A percentile compares a stretch with the other conserved stretches of the same genome.
These are phyloP conservation scores for Saccharomyces hybrid DNA, from an alignment of 1,139 yeast species.

Conservation along the genomic window DNA sequence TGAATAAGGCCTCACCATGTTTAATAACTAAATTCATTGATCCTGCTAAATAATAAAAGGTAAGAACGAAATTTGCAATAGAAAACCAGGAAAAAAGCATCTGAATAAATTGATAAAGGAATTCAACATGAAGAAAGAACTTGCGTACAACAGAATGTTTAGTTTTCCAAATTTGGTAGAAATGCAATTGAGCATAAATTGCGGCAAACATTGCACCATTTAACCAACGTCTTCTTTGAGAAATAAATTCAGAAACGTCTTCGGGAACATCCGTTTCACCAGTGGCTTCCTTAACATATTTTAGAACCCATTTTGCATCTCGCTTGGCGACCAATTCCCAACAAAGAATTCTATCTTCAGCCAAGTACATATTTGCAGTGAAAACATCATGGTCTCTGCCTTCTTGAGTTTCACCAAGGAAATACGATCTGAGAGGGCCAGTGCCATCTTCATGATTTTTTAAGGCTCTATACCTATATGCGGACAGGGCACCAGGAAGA, in stretches of 20 bases:
- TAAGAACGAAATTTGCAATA: conserved; percentile 78
- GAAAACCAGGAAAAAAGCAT: conserved; percentile 84
- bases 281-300: conserved; percentile 85
- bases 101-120: conserved; percentile 68
- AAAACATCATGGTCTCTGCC: conserved; percentile 66
- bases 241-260: conserved; percentile 76
- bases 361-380: conserved; percentile 93
- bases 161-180: conserved; percentile 74
- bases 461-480: conserved; percentile 84
- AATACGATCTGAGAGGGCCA: conserved; percentile 83
- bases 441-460: conserved; percentile 82
- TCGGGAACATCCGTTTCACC: conserved; percentile 99
- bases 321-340: conserved; percentile 94
- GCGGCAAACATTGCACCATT: conserved; percentile 98
- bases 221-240: conserved; percentile 96
- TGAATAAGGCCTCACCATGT: conserved; percentile 69
- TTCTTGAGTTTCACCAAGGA: conserved; percentile 72
- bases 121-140: conserved; percentile 72
- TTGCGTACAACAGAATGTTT: conserved; percentile 75
- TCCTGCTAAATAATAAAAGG: conserved; percentile 90
- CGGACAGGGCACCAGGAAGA: conserved; percentile 92
- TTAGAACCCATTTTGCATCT: conserved; percentile 83
- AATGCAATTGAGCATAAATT: conserved; percentile 72
- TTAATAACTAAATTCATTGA: conserved; percentile 55
- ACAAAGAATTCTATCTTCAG: conserved; percentile 93